Evolutionary conservation across 116 monocot species (phyloP), one percentile per base, ranked within the genome.

Genomic region (Papilionanthe hybrid): DNA sequence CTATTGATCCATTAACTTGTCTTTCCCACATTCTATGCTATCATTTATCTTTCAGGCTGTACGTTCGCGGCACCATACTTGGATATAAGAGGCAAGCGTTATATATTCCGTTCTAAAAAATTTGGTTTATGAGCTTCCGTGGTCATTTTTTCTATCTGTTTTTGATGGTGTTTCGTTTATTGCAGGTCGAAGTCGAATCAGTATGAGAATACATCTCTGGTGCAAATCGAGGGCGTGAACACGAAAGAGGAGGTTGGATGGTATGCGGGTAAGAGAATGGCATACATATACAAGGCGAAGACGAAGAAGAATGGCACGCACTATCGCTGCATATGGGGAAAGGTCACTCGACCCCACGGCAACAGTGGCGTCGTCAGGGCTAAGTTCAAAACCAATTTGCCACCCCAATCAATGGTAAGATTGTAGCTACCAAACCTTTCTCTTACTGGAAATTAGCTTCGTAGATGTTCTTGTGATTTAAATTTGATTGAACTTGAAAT

Each of bases 201-300:
- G 80, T 87, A 93, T 50, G 88, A 90, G 78, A 86, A 88, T 81
- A 90, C 93, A n/a, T 93, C 93, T 23, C 76, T 90, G 83, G 29
- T 94, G 23, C 91, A 94, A 84, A 91, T 94, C 79, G 94, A 94
- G 84, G 91, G 94, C 6, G 91, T 94, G 75, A 90, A 90, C 79
- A 90, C 88, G 8, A 90, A 82, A 78, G 90, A 86, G 67, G 90
- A 93, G 77, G 85, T 93, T 3, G 79, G 77, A 0, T 93, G 93
- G 88, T 88, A 93, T 80, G 44, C 58, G 29, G 88, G 90, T 15
- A 90, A 90, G 90, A 53, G 84, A 17, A 67, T 90, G 84, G 90
- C 88, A 1, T 92, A 86, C 58, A 79, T 92, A 28, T 92, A 88
- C 86, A 88, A 85, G 83, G 90, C 88, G 15, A 90, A 93, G 86